A percentile compares a stretch with the other conserved stretches of the same genome.
Evolutionary conservation across 176 grass and related monocot genomes (phyloP).

Genomic region (Oryza coarctata): DNA sequence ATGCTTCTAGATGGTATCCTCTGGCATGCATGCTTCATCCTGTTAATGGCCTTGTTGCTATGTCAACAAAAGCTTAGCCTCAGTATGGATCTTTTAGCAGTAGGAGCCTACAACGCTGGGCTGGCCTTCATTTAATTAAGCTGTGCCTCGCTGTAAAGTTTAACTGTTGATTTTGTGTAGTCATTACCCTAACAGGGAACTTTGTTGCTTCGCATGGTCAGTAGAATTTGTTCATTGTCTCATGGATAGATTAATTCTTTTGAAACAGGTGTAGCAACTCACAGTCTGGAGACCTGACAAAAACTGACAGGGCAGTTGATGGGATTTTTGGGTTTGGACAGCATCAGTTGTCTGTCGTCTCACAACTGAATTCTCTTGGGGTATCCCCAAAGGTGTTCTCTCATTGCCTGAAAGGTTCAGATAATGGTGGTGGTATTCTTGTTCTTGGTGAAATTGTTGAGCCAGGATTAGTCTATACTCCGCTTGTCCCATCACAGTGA

Average conservation of each 20-base stretch:
- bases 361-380: conserved; percentile 70
- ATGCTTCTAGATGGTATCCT: background rate
- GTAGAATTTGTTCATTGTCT: conserved; percentile 1
- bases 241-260: conserved; percentile 23
- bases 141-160: background rate
- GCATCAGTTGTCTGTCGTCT: conserved; percentile 79
- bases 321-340: conserved; percentile 98
- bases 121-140: conserved; percentile 20
- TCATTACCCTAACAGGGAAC: background rate
- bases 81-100: background rate
- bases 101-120: background rate
- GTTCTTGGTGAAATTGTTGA: conserved; percentile 91
- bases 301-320: conserved; percentile 88
- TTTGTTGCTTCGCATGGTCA: conserved; percentile 10
- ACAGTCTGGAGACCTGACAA: conserved; percentile 83
- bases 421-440: conserved; percentile 90
- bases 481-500: conserved; percentile 92
- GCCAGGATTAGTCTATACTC: conserved; percentile 89
- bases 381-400: conserved; percentile 84
- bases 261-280: conserved; percentile 84
- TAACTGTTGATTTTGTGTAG: conserved; percentile 7
- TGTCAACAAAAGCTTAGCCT: conserved; percentile 2
- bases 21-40: background rate
- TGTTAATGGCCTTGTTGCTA: background rate
- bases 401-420: conserved; percentile 93